Base-by-base conservation (phyloP, 2,329 filamentous ascomycete species). In the Ascochyta viciae-villosae region DNA sequence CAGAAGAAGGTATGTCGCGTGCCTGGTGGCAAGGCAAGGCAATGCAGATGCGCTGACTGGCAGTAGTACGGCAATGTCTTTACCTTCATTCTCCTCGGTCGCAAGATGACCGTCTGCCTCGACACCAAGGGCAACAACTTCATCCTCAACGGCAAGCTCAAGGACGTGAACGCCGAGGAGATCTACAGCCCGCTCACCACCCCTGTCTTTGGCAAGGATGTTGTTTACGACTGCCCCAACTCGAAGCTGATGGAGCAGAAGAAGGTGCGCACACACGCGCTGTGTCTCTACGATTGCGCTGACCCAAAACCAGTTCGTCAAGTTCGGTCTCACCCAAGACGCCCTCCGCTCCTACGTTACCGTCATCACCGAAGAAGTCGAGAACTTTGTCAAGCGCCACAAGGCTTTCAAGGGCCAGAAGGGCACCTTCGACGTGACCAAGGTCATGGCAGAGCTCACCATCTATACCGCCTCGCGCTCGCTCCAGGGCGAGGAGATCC, bases 221-320 rank as follows among this genome's bases (percentile, higher is more conserved):
- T 96, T 24, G 90, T 96, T 50, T 96, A 96, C 74, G 92, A 96
- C 75, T 95, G 91, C 78, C 91, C 91, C 38, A 96, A 96, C 74
- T 83, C 91, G 55, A 96, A 96, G 79, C 85, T 96, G 72, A 96
- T 96, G 92, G 92, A 96, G 80, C 92, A 96, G 82, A 96, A 96
- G 82, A 95, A 94, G 86, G 90, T 92, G 75, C 60, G 78, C 52
- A 42, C 40, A 16, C 1, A 8, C 4, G 26, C 34, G 3, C 4
- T 7, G 6, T 4, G 13, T 10, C 22, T 22, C 9, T 26, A 3
- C 2, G 10, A 39, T 37, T 41, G 23, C 0, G 38, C 61, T 66
- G 34, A 70, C 50, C 16, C 29, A 15, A 8, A 22, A 2, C 7
- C 23, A 86, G 88, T 92, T 93, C 71, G 90, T 92, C 86, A 93